Conservation (phyloP, 345 rosid genomes). For the Euphorbia tirucalli region DNA sequence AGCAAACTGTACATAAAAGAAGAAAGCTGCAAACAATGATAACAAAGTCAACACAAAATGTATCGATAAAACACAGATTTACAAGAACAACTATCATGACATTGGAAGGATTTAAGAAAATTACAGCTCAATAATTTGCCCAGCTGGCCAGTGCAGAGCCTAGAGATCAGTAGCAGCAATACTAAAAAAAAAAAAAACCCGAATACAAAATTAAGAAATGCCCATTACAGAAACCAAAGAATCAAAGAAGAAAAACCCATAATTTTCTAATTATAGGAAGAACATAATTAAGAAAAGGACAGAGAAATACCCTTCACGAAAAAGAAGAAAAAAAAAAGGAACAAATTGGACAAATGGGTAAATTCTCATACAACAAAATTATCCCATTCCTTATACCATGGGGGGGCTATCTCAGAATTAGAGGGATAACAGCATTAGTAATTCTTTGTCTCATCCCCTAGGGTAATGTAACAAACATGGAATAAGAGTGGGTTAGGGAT, state of each 20-base stretch:
- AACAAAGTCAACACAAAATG: neutral
- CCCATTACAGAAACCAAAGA: neutral
- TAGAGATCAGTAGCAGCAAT: neutral
- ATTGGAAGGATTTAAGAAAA: neutral
- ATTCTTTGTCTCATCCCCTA: too few species aligned
- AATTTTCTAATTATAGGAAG: neutral
- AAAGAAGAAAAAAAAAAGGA: neutral
- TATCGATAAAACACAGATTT: neutral
- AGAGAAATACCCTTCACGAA: neutral
- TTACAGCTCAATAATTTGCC: neutral
- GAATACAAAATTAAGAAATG: slow-evolving; percentile 6
- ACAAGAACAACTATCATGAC: too few species aligned
- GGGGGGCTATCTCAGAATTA: too few species aligned
- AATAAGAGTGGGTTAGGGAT: too few species aligned
- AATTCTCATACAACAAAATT: too few species aligned
- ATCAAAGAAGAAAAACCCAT: neutral
- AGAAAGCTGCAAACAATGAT: neutral
- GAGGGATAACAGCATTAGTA: too few species aligned
- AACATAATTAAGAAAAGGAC: neutral
- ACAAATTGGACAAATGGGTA: neutral
- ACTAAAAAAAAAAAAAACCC: neutral
- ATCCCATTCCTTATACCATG: too few species aligned
- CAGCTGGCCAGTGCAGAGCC: neutral
- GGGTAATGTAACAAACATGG: too few species aligned
- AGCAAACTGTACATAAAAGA: neutral